These are phyloP conservation scores for Lactifluus echinatus DNA, from an alignment of 768 basidiomycete species.

Conservation along the genomic window DNA sequence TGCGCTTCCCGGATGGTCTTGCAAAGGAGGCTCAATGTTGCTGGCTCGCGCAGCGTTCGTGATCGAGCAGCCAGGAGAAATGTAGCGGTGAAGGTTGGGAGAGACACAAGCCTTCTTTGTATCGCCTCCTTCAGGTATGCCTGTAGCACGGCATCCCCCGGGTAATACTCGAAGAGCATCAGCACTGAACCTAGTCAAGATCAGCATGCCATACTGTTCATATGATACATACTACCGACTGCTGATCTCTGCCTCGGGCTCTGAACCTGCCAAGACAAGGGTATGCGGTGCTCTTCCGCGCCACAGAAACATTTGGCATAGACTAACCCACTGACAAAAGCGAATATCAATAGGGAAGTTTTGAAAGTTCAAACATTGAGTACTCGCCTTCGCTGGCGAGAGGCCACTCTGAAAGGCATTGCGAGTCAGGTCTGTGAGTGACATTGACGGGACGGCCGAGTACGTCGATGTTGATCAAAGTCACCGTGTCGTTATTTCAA, in stretches of 20 bases:
- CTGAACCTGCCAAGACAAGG: constrained; percentile 25
- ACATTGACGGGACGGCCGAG: constrained; percentile 35
- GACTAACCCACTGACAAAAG: constrained; percentile 50
- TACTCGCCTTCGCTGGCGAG: constrained; percentile 50
- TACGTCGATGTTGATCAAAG: not conserved
- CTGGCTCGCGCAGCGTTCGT: constrained; percentile 50
- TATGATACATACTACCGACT: constrained; percentile 35
- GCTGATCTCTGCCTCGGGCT: constrained; percentile 51
- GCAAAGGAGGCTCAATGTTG: constrained; percentile 65
- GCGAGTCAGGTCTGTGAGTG: constrained; percentile 57
- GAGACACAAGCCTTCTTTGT: constrained; percentile 44
- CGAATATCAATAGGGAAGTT: constrained; percentile 6
- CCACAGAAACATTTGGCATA: constrained; percentile 54
- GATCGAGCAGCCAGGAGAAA: constrained; percentile 62
- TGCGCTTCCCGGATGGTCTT: constrained; percentile 55
- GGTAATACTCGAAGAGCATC: constrained; percentile 55
- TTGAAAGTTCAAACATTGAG: not conserved
- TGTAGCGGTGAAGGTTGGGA: constrained; percentile 52
- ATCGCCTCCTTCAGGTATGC: constrained; percentile 58
- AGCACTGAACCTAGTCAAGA: constrained; percentile 53
- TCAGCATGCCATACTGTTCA: not conserved
- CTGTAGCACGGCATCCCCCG: constrained; percentile 60
- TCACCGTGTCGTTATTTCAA: too few relatives aligned
- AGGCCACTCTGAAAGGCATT: constrained; percentile 69
- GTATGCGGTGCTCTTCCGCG: constrained; percentile 34